phyloP scores from a whole-genome alignment of 805 yeast species.

The baker's yeast (Saccharomyces cerevisiae) region DNA sequence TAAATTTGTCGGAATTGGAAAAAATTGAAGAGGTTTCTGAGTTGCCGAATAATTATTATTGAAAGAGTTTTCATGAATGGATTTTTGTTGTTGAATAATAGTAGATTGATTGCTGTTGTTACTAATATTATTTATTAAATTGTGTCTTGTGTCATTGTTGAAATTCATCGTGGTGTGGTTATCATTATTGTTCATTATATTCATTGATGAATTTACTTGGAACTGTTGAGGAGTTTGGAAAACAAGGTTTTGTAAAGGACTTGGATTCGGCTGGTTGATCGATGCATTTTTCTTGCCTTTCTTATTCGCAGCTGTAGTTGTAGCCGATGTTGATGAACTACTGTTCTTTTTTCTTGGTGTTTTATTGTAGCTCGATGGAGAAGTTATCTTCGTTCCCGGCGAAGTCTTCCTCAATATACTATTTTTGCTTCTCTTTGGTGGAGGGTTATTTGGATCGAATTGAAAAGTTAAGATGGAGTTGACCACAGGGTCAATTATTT shows the following conservation, averaged over 20 bases:
- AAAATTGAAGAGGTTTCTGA: slow-evolving; percentile 30
- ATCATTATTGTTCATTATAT: background rate
- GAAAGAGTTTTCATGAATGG: background rate
- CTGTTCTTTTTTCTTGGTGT: slow-evolving; percentile 24
- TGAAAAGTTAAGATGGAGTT: slow-evolving; percentile 46
- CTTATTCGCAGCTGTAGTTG: slow-evolving; percentile 5
- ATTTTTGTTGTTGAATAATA: background rate
- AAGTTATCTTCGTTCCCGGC: slow-evolving; percentile 26
- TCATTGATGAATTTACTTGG: slow-evolving; percentile 1
- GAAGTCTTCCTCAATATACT: slow-evolving; percentile 26
- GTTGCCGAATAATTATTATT: slow-evolving; percentile 20
- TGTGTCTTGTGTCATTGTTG: background rate
- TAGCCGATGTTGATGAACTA: slow-evolving; percentile 1
- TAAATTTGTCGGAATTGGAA: slow-evolving; percentile 22
- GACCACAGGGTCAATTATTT: slow-evolving; percentile 42
- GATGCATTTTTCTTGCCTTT: slow-evolving; percentile 7
- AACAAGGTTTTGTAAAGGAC: slow-evolving; percentile 28
- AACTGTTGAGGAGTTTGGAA: slow-evolving; percentile 29
- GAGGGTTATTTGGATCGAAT: slow-evolving; percentile 40
- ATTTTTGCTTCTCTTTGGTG: slow-evolving; percentile 35
- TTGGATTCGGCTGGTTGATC: slow-evolving; percentile 20
- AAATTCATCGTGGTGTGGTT: background rate
- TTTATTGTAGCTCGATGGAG: slow-evolving; percentile 30
- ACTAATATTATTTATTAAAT: background rate
- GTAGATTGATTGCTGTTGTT: background rate